Base-by-base conservation (phyloP, 148 eudicot genomes). In the Salicornia ramosissima region DNA sequence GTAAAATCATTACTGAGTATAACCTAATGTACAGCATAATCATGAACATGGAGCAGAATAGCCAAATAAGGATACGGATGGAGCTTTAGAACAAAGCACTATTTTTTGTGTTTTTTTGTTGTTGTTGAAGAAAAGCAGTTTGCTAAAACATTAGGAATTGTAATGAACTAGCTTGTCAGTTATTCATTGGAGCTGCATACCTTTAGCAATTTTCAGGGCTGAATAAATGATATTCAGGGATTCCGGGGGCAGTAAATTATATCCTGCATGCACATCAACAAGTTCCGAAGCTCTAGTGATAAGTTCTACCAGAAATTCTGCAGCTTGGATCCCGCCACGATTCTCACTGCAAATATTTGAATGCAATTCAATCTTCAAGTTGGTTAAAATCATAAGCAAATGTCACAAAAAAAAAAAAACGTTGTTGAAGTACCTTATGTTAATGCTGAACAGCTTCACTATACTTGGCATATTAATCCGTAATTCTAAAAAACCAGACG, bases 221-320 rank as follows among this genome's bases (percentile, higher is more conserved):
- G 86, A 84, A 82, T 75, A 76, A 68, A 93, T 78, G 21, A 78
- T 22, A 18, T 81, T 30, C 69, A 88, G 57, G 45, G 92, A 86
- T 77, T 90, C 87, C n/a, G 74, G 51, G 21, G 97, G 91, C 87
- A 94, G 84, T 64, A 86, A 83, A 73, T 88, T 94, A 77, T 82
- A 84, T 67, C 85, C 81, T 26, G 96, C 89, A 73, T 83, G 62
- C 28, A 88, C 80, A 29, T 80, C 80, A 67, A 80, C 56, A 68
- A 94, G 91, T 30, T 82, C 82, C 29, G 84, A 82, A 65, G 87
- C 87, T 60, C 70, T 67, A 65, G 71, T 28, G 64, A 94, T 79
- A 63, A 94, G 87, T 60, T 76, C 88, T 34, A 81, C 71, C 55
- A 90, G 64, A 81, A 94, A 88, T 71, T 78, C 79, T n/a, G 89